A percentile compares a stretch with the other conserved stretches of the same genome.
These are phyloP conservation scores for Dalbergia cochinchinensis DNA, from an alignment of 306 rosid species.

Conservation along the genomic window DNA sequence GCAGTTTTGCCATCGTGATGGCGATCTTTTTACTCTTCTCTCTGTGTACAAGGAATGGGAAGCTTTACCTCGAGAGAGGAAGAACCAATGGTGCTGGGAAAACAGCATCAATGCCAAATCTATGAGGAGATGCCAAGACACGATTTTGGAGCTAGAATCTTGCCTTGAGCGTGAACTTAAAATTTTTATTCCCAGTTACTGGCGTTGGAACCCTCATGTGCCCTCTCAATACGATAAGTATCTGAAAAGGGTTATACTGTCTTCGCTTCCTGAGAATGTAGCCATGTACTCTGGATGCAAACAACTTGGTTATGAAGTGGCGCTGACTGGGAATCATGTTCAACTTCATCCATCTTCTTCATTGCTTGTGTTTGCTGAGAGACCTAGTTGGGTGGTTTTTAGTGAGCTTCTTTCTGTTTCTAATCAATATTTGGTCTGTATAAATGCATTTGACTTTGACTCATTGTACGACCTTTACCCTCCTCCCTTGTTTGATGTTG, in stretches of 20 bases:
- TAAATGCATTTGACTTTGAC: slow-evolving; percentile 71
- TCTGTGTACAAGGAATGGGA: slow-evolving; percentile 93
- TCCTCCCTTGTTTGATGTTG: slow-evolving; percentile 72
- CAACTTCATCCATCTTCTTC: slow-evolving; percentile 96
- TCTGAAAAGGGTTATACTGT: slow-evolving; percentile 76
- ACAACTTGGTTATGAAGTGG: slow-evolving; percentile 92
- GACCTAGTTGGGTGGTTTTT: slow-evolving; percentile 96
- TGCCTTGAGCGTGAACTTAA: slow-evolving; percentile 78
- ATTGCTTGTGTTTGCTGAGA: slow-evolving; percentile 75
- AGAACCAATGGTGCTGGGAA: slow-evolving; percentile 86
- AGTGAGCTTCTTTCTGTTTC: slow-evolving; percentile 77
- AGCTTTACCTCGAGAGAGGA: slow-evolving; percentile 59
- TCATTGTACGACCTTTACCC: slow-evolving; percentile 62
- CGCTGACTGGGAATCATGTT: slow-evolving; percentile 73
- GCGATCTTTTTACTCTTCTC: slow-evolving; percentile 95
- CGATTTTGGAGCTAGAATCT: slow-evolving; percentile 71
- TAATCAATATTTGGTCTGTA: slow-evolving; percentile 80
- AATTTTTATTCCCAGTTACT: slow-evolving; percentile 63
- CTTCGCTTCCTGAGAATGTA: slow-evolving; percentile 86
- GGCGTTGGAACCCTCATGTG: slow-evolving; percentile 76
- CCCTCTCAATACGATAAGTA: slow-evolving; percentile 59
- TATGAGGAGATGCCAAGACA: slow-evolving; percentile 90
- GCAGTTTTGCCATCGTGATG: slow-evolving; percentile 86
- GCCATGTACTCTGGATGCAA: slow-evolving; percentile 89
- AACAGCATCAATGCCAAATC: slow-evolving; percentile 96